Base-by-base conservation (phyloP, 2,329 filamentous ascomycete genomes). In the Aspergillus pseudonomiae region DNA sequence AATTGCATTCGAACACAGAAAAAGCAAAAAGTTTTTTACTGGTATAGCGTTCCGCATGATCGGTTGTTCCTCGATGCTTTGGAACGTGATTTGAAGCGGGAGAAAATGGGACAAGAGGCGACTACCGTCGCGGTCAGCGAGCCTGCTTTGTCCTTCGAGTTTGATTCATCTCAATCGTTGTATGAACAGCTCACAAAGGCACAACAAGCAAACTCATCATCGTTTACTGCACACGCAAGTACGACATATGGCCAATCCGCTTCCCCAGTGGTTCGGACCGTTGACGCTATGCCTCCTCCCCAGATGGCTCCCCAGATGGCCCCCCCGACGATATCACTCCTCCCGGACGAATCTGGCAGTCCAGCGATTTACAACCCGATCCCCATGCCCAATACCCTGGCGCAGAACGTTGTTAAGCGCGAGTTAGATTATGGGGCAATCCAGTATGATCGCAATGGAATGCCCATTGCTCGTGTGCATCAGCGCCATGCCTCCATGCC, bases 21-120 rank as follows among this genome's bases (percentile, higher is more conserved):
- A 89, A 99, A 99, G 86, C 95, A 99, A 78, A 99, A 99, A 85
- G 95, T 99, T 69, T 99, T 99, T 77, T 99, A 98, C 83, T 99
- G 95, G 95, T 99, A 98, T 82, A 97, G 94, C 83, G 95, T 99
- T 55, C 95, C 95, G 1, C 95, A 99, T 79, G 95, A 99, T 81
- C 89, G 95, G 60, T 88, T 99, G 58, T 99, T 99, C 82, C 89
- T 99, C 71, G 95, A 99, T 82, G 95, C 95, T 45, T 85, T 99
- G 72, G 95, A 99, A 85, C 91, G 95, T 69, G 95, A 99, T 77
- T 82, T 99, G 76, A 99, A 99, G 89, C 89, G 95, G 75, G 95
- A 99, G 83, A 99, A 99, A 88, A 98, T 98, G 94, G 91, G 91
- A 70, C 95, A 99, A 81, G 95, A 99, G 82, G 93, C 95, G 62